phyloP scores from a whole-genome alignment of 495 filamentous ascomycete genomes.

The Articulospora tetracladia region DNA sequence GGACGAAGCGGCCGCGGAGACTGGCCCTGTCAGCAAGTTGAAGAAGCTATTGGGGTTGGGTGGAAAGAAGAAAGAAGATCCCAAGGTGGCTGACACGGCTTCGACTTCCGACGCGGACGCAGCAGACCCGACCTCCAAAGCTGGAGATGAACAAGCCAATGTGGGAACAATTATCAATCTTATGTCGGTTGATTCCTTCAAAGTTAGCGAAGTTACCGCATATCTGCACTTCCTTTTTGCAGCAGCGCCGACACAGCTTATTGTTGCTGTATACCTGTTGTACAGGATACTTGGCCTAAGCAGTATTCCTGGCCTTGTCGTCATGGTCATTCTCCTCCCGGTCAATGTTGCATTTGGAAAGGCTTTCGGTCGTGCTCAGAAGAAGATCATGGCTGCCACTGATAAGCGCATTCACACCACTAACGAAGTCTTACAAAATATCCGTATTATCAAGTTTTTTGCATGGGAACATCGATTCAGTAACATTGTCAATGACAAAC shows the following conservation, averaged over 20 bases:
- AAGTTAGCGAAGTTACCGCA: constrained; percentile 73
- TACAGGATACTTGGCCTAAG: constrained; percentile 88
- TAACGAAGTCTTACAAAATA: constrained; percentile 96
- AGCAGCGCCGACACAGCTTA: constrained; percentile 42
- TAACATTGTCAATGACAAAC: constrained; percentile 82
- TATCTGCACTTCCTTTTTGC: constrained; percentile 52
- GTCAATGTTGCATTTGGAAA: constrained; percentile 84
- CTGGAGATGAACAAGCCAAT: constrained; percentile 71
- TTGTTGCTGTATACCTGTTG: constrained; percentile 51
- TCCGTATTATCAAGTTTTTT: constrained; percentile 99
- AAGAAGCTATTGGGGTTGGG: constrained; percentile 56
- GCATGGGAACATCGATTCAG: constrained; percentile 96
- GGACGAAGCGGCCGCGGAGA: constrained; percentile 51
- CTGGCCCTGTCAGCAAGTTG: constrained; percentile 37
- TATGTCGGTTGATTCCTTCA: constrained; percentile 99
- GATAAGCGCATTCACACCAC: constrained; percentile 96
- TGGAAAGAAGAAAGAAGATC: constrained; percentile 50
- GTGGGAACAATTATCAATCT: constrained; percentile 96
- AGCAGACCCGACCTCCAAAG: constrained; percentile 32
- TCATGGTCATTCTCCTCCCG: constrained; percentile 86
- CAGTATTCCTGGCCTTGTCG: constrained; percentile 88
- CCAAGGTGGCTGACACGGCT: constrained; percentile 6
- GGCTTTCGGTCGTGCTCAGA: constrained; percentile 79
- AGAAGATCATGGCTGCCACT: constrained; percentile 87
- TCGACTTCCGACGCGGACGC: constrained; percentile 26